Evolutionary conservation across 768 basidiomycete genomes (phyloP).

Genomic region (Porpolomopsis calyptriformis): DNA sequence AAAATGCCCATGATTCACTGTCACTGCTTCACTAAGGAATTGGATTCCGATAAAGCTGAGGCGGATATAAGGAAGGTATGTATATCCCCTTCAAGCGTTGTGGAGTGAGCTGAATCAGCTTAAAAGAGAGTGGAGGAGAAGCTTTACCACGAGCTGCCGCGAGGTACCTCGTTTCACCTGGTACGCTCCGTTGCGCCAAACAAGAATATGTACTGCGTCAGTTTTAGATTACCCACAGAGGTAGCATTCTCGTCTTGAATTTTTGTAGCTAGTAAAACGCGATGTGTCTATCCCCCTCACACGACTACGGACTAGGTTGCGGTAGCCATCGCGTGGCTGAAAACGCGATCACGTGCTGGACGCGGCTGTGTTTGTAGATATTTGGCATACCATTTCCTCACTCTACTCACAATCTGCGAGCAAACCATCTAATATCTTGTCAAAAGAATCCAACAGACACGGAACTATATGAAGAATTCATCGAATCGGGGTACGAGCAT

Average conservation of each 20-base stretch:
- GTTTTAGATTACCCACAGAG: constrained; percentile 52
- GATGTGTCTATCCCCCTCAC: no score
- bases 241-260: constrained; percentile 24
- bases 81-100: background rate
- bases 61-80: constrained; percentile 74
- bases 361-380: constrained; percentile 1
- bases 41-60: constrained; percentile 56
- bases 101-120: background rate
- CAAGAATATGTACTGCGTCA: constrained; percentile 97
- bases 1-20: constrained; percentile 89
- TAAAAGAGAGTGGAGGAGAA: constrained; percentile 60
- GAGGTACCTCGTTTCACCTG: constrained; percentile 48
- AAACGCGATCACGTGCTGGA: background rate
- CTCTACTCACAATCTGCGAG: background rate
- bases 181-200: constrained; percentile 91
- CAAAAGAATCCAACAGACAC: constrained; percentile 36
- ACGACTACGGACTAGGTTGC: no score
- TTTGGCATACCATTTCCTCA: background rate
- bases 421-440: background rate
- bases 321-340: no score
- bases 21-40: constrained; percentile 89
- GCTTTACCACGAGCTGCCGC: constrained; percentile 44
- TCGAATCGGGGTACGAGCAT: constrained; percentile 35
- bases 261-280: no score
- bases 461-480: constrained; percentile 36